Percentiles rank a stretch among this genome's conserved stretches.
phyloP scores from a whole-genome alignment of 192 early-diverging fungal genomes.

The Coemansia sp. region DNA sequence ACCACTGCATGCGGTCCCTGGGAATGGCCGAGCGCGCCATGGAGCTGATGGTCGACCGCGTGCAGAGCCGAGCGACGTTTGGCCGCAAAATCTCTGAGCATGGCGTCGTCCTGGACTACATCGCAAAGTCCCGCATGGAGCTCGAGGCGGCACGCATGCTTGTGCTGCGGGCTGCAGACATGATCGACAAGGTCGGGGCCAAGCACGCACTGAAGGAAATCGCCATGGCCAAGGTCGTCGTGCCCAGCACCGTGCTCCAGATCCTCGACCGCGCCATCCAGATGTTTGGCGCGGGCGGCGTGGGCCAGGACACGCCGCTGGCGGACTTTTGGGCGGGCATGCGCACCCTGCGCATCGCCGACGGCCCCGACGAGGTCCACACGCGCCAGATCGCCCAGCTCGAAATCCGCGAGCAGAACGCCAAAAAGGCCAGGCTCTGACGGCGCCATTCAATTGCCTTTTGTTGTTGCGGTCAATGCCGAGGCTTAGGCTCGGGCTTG shows the following conservation, averaged over 20 bases:
- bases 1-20: constrained; percentile 96
- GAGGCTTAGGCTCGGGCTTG: too few relatives aligned
- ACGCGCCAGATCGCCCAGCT: constrained; percentile 74
- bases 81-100: constrained; percentile 80
- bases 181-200: constrained; percentile 81
- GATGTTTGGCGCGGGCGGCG: constrained; percentile 86
- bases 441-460: too few relatives aligned
- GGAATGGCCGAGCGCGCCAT: constrained; percentile 90
- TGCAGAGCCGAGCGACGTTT: constrained; percentile 82
- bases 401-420: constrained; percentile 56
- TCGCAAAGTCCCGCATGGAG: constrained; percentile 82
- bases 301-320: constrained; percentile 78
- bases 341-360: constrained; percentile 83
- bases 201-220: constrained; percentile 92
- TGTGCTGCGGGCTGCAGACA: constrained; percentile 86
- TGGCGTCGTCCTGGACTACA: constrained; percentile 72
- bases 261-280: constrained; percentile 93
- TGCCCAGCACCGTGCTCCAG: constrained; percentile 67
- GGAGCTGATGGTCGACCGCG: constrained; percentile 75
- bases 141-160: constrained; percentile 88
- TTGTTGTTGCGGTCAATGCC: too few relatives aligned
- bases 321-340: constrained; percentile 76
- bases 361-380: constrained; percentile 94
- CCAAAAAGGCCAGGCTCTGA: too few relatives aligned
- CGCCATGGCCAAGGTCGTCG: constrained; percentile 93